phyloP scores from a whole-genome alignment of 2,329 filamentous ascomycete genomes.

The Paraphoma sp. region DNA sequence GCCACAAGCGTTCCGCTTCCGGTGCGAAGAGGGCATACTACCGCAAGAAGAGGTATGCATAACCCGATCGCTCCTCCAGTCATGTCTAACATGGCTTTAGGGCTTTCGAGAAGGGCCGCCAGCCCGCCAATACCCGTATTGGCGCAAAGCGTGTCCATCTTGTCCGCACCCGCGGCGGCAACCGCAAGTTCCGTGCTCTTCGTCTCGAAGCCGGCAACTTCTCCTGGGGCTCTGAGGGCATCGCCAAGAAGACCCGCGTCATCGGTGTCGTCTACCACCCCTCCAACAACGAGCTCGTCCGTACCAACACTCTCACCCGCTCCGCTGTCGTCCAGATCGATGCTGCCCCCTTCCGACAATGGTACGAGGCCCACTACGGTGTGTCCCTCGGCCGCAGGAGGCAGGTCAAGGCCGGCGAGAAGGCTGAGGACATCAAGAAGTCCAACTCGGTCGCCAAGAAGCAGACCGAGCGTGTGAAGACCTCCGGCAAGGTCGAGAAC shows the following conservation, averaged over 20 bases:
- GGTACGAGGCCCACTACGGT: conserved; percentile 99
- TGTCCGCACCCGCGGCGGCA: conserved; percentile 96
- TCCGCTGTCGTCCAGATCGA: conserved; percentile 98
- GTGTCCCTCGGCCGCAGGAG: conserved; percentile 85
- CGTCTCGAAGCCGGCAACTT: conserved; percentile 99
- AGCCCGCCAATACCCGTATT: conserved; percentile 99
- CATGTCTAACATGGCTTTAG: conserved; percentile 72
- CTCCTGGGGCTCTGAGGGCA: conserved; percentile 97
- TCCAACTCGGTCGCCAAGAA: conserved; percentile 95
- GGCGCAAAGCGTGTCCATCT: conserved; percentile 95
- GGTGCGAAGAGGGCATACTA: conserved; percentile 81
- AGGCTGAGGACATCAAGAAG: conserved; percentile 90
- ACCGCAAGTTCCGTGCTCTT: conserved; percentile 99
- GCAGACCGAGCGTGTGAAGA: conserved; percentile 85
- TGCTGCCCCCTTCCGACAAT: conserved; percentile 98
- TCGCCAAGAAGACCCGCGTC: conserved; percentile 98
- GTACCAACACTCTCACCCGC: conserved; percentile 99
- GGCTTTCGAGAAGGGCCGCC: conserved; percentile 99
- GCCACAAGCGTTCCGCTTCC: conserved; percentile 99
- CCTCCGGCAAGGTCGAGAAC: conserved; percentile 88
- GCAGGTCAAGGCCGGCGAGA: conserved; percentile 78
- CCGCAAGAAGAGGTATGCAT: conserved; percentile 66
- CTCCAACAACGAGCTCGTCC: conserved; percentile 99
- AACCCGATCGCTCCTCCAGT: conserved; percentile 70
- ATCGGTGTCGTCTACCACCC: conserved; percentile 99